phyloP scores from a whole-genome alignment of 441 rosid species.

The Breynia disticha region DNA sequence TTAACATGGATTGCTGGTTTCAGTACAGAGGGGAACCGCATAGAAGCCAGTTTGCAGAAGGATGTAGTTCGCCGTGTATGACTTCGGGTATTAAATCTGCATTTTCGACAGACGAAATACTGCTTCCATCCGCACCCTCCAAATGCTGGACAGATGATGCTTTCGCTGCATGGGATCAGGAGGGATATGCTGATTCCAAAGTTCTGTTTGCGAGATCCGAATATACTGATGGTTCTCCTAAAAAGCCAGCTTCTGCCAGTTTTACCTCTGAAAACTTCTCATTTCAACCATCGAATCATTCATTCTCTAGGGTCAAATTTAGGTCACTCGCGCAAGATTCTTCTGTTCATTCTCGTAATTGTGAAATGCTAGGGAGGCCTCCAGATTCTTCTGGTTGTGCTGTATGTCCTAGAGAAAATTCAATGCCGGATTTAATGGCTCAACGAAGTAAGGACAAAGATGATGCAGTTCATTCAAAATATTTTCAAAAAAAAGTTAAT shows the following conservation, averaged over 20 bases:
- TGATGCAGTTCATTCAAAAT: constrained; percentile 18
- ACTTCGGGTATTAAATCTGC: constrained; percentile 25
- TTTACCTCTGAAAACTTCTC: constrained; percentile 18
- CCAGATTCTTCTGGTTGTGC: constrained; percentile 24
- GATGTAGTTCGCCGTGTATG: constrained; percentile 23
- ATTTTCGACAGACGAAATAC: constrained; percentile 17
- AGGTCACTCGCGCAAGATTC: constrained; percentile 22
- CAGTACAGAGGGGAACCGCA: constrained; percentile 17
- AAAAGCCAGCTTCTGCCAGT: constrained; percentile 20
- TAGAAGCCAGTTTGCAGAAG: constrained; percentile 27
- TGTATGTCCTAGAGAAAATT: constrained; percentile 23
- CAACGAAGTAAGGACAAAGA: constrained; percentile 24
- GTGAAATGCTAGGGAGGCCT: constrained; percentile 14
- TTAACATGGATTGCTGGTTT: constrained; percentile 17
- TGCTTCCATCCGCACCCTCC: constrained; percentile 14
- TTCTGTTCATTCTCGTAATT: constrained; percentile 15
- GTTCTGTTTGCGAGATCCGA: constrained; percentile 13
- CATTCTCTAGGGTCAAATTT: constrained; percentile 21
- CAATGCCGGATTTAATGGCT: constrained; percentile 23
- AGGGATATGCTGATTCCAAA: constrained; percentile 14
- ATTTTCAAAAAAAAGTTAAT: constrained; percentile 20
- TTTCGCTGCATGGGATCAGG: constrained; percentile 14
- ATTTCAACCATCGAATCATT: constrained; percentile 18
- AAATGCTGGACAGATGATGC: constrained; percentile 17
- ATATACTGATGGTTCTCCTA: constrained; percentile 7